Evolutionary conservation across 495 filamentous ascomycete species (phyloP).

Genomic region (Tuber borchii): DNA sequence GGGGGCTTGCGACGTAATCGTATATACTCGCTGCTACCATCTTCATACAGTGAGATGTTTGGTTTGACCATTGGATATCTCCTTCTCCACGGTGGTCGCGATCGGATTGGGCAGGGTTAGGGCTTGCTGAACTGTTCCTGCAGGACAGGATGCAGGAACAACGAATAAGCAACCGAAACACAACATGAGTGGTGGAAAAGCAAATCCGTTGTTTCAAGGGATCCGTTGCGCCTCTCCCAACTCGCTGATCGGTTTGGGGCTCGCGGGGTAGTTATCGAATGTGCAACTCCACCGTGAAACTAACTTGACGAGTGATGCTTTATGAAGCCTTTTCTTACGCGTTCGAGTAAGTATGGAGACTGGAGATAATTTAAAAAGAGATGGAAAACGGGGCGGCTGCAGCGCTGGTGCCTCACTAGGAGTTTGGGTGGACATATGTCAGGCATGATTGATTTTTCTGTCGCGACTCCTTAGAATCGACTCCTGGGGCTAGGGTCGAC

Average conservation of each 20-base stretch:
- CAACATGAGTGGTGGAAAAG: background rate
- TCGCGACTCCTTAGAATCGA: background rate
- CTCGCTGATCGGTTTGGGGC: background rate
- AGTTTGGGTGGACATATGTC: background rate
- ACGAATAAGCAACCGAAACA: background rate
- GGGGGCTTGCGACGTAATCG: background rate
- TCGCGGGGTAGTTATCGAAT: background rate
- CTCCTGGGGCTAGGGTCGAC: background rate
- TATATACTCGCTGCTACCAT: background rate
- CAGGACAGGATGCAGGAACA: background rate
- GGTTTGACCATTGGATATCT: background rate
- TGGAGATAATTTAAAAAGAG: background rate
- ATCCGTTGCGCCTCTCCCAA: background rate
- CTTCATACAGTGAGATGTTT: background rate
- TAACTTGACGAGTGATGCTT: background rate
- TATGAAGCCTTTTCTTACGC: background rate
- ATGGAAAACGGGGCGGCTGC: background rate
- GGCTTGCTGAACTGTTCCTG: slow-evolving; percentile 4
- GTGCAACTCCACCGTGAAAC: background rate
- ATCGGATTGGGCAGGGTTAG: background rate
- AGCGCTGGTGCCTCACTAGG: background rate
- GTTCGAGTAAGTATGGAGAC: background rate
- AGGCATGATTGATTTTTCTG: background rate
- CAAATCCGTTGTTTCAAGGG: background rate
- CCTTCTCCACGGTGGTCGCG: background rate